Percentiles rank a stretch among this genome's conserved stretches.
Evolutionary conservation across 441 rosid genomes (phyloP).

Genomic region (Biscutella auriculata): DNA sequence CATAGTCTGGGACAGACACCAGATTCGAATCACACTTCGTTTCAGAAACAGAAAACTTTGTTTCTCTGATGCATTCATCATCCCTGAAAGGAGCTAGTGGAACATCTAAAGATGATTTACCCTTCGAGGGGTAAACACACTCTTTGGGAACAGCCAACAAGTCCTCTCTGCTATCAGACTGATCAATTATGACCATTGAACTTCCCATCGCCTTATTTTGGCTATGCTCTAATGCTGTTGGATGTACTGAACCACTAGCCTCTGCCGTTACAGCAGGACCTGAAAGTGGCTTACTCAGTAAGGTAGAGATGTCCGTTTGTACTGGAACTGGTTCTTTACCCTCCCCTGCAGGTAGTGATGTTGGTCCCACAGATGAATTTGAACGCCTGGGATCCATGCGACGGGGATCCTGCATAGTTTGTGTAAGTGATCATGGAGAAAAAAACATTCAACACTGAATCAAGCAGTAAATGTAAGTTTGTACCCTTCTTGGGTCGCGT

Average conservation of each 20-base stretch:
- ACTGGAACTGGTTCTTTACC: conserved; percentile 33
- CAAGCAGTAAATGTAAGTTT: conserved; percentile 7
- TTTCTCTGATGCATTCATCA: conserved; percentile 37
- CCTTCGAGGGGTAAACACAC: conserved; percentile 30
- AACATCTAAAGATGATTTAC: conserved; percentile 37
- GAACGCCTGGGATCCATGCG: conserved; percentile 89
- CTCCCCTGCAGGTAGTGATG: conserved; percentile 34
- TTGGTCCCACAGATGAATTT: conserved; percentile 37
- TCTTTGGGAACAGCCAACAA: conserved; percentile 36
- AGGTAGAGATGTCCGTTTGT: conserved; percentile 45
- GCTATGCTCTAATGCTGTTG: conserved; percentile 25
- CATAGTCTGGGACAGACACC: conserved; percentile 35
- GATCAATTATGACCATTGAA: conserved; percentile 29
- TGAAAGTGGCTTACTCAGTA: conserved; percentile 36
- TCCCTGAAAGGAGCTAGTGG: conserved; percentile 34
- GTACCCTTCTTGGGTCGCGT: conserved; percentile 98
- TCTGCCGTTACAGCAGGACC: conserved; percentile 27
- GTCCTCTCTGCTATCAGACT: conserved; percentile 40
- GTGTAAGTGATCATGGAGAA: conserved; percentile 20
- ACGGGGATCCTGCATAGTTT: conserved; percentile 80
- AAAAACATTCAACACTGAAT: conserved; percentile 7
- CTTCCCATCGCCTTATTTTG: conserved; percentile 40
- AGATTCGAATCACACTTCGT: conserved; percentile 29
- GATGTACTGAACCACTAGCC: conserved; percentile 32
- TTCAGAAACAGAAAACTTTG: conserved; percentile 37